Percentiles rank a stretch among this genome's conserved stretches.
These are phyloP conservation scores for Candida namnaoensis DNA, from an alignment of 805 yeast species.

Conservation along the genomic window DNA sequence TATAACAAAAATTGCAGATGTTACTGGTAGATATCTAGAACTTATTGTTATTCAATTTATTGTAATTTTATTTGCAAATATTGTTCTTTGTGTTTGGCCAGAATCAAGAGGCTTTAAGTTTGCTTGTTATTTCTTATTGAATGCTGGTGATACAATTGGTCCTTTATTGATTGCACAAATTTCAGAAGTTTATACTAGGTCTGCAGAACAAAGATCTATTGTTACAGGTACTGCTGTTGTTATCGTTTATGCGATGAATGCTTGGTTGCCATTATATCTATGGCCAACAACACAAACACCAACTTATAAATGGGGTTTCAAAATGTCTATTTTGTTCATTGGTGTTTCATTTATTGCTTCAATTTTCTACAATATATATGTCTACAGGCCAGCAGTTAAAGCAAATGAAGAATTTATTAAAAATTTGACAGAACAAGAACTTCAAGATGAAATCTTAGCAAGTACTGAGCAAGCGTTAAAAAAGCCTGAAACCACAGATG, in stretches of 20 bases:
- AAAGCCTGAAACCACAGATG: too few species aligned
- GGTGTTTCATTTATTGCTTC: neutral
- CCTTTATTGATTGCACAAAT: constrained; percentile 6
- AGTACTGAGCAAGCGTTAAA: too few species aligned
- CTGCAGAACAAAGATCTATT: constrained; percentile 30
- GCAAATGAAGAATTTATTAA: neutral
- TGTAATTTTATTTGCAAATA: neutral
- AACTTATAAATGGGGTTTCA: constrained; percentile 29
- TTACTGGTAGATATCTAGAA: neutral
- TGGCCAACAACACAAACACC: constrained; percentile 39
- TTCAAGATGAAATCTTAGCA: too few species aligned
- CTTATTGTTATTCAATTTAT: neutral
- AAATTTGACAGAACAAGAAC: too few species aligned
- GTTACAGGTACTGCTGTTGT: constrained; percentile 32
- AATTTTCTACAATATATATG: neutral
- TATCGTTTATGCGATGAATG: constrained; percentile 34
- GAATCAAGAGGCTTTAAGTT: constrained; percentile 2
- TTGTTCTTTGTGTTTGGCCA: constrained; percentile 1
- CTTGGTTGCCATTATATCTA: constrained; percentile 30
- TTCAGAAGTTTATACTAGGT: constrained; percentile 15
- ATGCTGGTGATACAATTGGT: constrained; percentile 5
- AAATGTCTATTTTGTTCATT: neutral
- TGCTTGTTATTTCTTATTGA: constrained; percentile 8
- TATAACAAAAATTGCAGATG: constrained; percentile 4
- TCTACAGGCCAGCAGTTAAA: neutral